phyloP scores from a whole-genome alignment of 2,329 filamentous ascomycete genomes.

The Cyphellophora attinorum region DNA sequence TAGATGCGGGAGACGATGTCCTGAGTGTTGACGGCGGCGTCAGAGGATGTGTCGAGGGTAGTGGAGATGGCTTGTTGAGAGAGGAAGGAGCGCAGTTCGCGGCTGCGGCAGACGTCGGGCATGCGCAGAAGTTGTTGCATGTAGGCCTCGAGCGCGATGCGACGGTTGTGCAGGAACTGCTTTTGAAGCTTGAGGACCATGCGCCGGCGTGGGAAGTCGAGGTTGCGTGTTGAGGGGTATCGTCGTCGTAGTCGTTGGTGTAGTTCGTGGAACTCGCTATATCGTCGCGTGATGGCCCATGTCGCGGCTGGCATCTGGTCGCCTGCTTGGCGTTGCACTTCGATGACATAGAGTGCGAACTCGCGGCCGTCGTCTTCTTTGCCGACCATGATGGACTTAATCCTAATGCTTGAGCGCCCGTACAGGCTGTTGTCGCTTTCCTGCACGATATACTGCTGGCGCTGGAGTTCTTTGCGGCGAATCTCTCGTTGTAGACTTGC shows the following conservation, averaged over 20 bases:
- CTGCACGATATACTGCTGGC: constrained; percentile 93
- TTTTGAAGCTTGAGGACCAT: constrained; percentile 95
- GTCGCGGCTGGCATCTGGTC: constrained; percentile 95
- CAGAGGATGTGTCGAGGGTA: constrained; percentile 48
- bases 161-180: constrained; percentile 87
- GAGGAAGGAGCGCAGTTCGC: constrained; percentile 83
- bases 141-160: constrained; percentile 75
- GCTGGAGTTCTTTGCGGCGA: constrained; percentile 84
- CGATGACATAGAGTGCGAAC: constrained; percentile 80
- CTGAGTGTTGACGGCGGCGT: constrained; percentile 60
- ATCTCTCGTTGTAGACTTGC: constrained; percentile 88
- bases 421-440: constrained; percentile 97
- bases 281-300: constrained; percentile 85
- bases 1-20: constrained; percentile 90
- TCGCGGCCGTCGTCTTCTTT: constrained; percentile 87
- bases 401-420: constrained; percentile 77
- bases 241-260: constrained; percentile 77
- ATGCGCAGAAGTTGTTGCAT: constrained; percentile 70
- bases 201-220: constrained; percentile 85
- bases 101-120: constrained; percentile 87
- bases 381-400: constrained; percentile 87
- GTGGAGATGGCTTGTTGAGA: constrained; percentile 75
- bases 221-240: constrained; percentile 76
- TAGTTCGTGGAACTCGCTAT: constrained; percentile 93
- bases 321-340: constrained; percentile 80